Base-by-base conservation (phyloP, 2,329 filamentous ascomycete genomes). In the Thelonectria blattea region DNA sequence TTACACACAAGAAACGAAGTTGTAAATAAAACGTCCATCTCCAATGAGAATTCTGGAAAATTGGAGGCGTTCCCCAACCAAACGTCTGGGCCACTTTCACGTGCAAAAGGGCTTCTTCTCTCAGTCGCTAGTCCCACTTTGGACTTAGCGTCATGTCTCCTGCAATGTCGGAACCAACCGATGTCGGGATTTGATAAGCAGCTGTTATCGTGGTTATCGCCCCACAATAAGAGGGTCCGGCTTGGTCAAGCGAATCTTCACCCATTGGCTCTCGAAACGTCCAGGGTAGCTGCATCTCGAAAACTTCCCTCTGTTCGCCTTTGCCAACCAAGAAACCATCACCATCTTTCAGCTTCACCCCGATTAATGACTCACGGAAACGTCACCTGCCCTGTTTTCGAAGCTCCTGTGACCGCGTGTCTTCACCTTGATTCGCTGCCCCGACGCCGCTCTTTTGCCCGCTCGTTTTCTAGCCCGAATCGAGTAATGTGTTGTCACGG, bases 21-120 rank as follows among this genome's bases (percentile, higher is more conserved):
- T 10, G 27, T 10, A 37, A 37, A 37, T 37, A 5, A 14, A 37
- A 37, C 34, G 15, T 37, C 34, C 7, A 37, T 15, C 34, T 37
- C 34, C 34, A 37, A 37, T 37, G 15, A 37, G 3, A 37, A 5
- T 15, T 2, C 12, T 15, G 41, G 24, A 37, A 42, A 24, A 24
- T 30, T 45, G 20, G 49, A 45, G 54, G 43, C 32, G 49, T 57
- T 67, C 53, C 34, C 67, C 60, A 65, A 67, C 67, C 64, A 68
- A 58, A 60, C 57, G 52, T 53, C 42, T 66, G 64, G 67, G 67
- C 67, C 67, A 66, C 51, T 64, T 69, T 69, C 67, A 69, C 67
- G 63, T 69, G 67, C 64, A 61, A 56, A 56, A 55, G 52, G 24
- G 50, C 43, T 56, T 52, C 12, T 52, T 34, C 27, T 42, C 45